Conservation (phyloP, 2,329 filamentous ascomycete species). For the Trichoderma sp. region DNA sequence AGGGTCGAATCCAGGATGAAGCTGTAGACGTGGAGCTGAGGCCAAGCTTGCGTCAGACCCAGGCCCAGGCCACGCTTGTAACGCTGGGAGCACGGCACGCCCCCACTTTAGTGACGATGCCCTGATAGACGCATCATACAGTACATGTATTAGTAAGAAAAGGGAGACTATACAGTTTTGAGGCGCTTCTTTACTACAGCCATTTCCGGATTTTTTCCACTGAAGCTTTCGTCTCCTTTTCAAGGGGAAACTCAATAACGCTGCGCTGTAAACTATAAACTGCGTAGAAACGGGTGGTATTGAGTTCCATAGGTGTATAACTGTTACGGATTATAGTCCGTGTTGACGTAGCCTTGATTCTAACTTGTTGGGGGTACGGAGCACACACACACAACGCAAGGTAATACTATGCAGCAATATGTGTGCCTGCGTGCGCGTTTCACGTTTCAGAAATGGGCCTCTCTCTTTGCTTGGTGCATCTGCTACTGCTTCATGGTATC, state of each 20-base stretch:
- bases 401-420: neutral
- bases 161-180: neutral
- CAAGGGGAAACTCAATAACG: neutral
- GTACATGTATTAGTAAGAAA: neutral
- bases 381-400: neutral
- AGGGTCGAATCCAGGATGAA: neutral
- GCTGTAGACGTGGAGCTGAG: slow-evolving; percentile 22
- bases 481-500: no score
- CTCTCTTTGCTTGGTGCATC: neutral
- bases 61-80: neutral
- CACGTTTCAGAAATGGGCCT: neutral
- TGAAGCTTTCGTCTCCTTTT: neutral
- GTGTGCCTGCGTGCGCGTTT: neutral
- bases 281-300: neutral
- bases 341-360: neutral
- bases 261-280: neutral
- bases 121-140: slow-evolving; percentile 3
- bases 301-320: neutral
- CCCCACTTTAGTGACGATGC: slow-evolving; percentile 12
- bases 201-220: neutral
- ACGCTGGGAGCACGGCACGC: slow-evolving; percentile 9
- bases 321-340: neutral
- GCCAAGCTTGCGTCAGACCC: slow-evolving; percentile 29
- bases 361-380: neutral
- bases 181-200: neutral